phyloP scores from a whole-genome alignment of 805 yeast genomes.

The Pachysolen tannophilus region DNA sequence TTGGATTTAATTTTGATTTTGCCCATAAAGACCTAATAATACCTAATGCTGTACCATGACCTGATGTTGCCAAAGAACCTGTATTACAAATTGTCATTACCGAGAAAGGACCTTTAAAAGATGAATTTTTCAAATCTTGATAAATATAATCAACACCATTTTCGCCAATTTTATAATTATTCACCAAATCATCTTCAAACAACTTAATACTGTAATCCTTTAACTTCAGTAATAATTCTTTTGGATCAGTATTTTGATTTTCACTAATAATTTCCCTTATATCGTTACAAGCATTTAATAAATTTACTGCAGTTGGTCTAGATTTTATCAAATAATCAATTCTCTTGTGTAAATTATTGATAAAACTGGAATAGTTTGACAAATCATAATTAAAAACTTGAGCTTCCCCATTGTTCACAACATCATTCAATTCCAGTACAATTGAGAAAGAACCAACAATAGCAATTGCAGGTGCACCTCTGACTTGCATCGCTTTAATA shows the following conservation, averaged over 20 bases:
- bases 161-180: conserved; percentile 71
- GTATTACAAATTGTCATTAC: conserved; percentile 93
- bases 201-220: conserved; percentile 42
- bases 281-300: conserved; percentile 63
- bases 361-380: conserved; percentile 22
- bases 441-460: conserved; percentile 85
- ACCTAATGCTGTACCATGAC: conserved; percentile 96
- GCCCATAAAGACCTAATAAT: conserved; percentile 69
- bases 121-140: conserved; percentile 33
- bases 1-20: conserved; percentile 22
- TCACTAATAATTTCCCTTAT: conserved; percentile 28
- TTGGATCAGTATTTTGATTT: background rate
- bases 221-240: conserved; percentile 24
- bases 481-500: conserved; percentile 86
- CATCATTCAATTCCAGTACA: conserved; percentile 54
- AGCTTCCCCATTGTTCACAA: conserved; percentile 17
- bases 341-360: conserved; percentile 31
- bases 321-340: conserved; percentile 65
- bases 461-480: conserved; percentile 99
- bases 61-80: conserved; percentile 95
- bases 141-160: conserved; percentile 70
- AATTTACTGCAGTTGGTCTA: conserved; percentile 94
- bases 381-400: conserved; percentile 21
- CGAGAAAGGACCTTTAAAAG: conserved; percentile 58
- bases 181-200: conserved; percentile 69